These are phyloP conservation scores for Fusarium irregulare DNA, from an alignment of 2,329 filamentous ascomycete species.

Conservation along the genomic window DNA sequence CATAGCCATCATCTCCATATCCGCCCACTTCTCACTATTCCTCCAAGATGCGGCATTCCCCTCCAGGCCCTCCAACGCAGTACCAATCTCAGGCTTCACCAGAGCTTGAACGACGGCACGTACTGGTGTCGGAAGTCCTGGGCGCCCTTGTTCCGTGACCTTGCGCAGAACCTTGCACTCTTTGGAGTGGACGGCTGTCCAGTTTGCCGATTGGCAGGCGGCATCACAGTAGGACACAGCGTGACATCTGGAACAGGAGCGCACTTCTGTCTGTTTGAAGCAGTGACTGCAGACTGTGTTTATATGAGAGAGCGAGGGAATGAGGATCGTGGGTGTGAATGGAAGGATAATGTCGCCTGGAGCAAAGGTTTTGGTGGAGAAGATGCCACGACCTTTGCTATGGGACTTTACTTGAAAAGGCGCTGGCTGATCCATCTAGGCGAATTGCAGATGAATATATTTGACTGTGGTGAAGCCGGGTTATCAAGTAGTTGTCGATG, in stretches of 20 bases:
- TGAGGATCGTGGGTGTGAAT: constrained; percentile 59
- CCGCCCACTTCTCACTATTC: constrained; percentile 54
- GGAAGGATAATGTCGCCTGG: constrained; percentile 60
- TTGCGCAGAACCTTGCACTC: constrained; percentile 64
- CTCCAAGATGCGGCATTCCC: constrained; percentile 59
- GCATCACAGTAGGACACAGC: constrained; percentile 65
- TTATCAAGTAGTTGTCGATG: background rate
- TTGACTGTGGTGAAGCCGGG: background rate
- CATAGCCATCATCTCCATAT: constrained; percentile 62
- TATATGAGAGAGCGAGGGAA: constrained; percentile 59
- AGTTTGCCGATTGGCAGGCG: constrained; percentile 66
- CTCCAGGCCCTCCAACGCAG: constrained; percentile 56
- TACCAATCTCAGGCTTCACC: constrained; percentile 51
- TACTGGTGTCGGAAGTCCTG: constrained; percentile 64
- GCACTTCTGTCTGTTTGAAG: constrained; percentile 49
- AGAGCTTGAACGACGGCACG: constrained; percentile 65
- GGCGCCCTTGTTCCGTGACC: constrained; percentile 41
- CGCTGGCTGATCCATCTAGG: constrained; percentile 29
- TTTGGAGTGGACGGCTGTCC: constrained; percentile 62
- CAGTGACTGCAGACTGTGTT: constrained; percentile 62
- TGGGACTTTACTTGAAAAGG: constrained; percentile 46
- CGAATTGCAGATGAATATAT: background rate
- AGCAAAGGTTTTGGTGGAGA: constrained; percentile 55
- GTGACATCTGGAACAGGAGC: constrained; percentile 65
- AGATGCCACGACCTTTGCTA: constrained; percentile 60